Base-by-base conservation (phyloP, 208 protist species). In the Herpetomonas samuelpessoai region DNA sequence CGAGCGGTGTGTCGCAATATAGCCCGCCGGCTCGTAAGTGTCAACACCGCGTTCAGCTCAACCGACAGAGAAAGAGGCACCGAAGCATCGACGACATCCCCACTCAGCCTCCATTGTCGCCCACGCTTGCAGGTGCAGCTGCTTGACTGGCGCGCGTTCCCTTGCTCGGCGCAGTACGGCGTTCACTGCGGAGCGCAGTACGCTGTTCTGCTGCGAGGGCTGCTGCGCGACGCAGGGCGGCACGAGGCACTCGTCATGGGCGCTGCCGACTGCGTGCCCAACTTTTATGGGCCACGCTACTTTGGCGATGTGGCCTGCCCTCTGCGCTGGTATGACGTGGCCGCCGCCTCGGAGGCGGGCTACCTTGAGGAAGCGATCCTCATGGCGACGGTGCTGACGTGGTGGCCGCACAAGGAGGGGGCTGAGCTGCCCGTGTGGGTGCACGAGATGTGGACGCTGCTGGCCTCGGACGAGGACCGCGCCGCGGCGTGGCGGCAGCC, bases 301-400 rank as follows among this genome's bases (percentile, higher is more conserved):
- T 94, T 94, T 74, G 88, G 88, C 3, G 49, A 62, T 2, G 21
- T 64, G 0, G 31, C 21, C n/a, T 74, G 71, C 7, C 70, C 70
- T 26, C 88, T 91, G 56, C 77, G 78, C 54, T 79, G 68, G 27
- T 90, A 83, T 53, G 77, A 95, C 68, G 81, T 86, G 31, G 52
- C 57, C 0, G 76, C 71, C 3, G 88, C 88, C n/a, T 51, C 82
- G 57, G 67, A 66, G 51, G 51, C 52, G 53, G 60, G 69, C 26
- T 62, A 60, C 25, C 74, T 65, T 41, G 76, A 66, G 0, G 88
- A 88, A 45, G 84, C 81, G 2, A 62, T 87, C 48, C 55, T 87
- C 35, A 92, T 95, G 74, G 45, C 76, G 2, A 54, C 71, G 14
- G 78, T 62, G 28, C 56, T 89, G 14, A 47, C 30, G 24, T 25